phyloP scores from a whole-genome alignment of 139 green algal species.

The Closterium sp. region DNA sequence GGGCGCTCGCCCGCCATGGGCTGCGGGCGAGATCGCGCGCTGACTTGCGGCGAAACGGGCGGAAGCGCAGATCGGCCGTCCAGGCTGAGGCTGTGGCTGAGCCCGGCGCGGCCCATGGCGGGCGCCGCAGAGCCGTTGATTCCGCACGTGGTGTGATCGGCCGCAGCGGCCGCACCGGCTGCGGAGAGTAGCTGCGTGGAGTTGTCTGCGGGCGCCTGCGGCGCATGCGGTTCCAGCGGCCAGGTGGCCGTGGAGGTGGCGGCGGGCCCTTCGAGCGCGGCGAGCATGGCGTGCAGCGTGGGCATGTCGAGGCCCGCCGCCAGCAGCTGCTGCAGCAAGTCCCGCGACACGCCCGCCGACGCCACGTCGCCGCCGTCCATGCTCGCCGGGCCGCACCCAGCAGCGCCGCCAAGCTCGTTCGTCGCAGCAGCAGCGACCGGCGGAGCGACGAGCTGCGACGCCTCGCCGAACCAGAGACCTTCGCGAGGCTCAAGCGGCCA shows the following conservation, averaged over 20 bases:
- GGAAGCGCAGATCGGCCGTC: neutral
- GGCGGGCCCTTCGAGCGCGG: neutral
- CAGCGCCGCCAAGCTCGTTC: neutral
- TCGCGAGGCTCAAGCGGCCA: neutral
- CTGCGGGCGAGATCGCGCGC: neutral
- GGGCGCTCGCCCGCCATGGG: neutral
- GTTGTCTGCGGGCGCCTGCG: neutral
- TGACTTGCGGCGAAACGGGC: neutral
- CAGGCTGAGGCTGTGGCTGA: neutral
- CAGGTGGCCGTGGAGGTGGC: no score
- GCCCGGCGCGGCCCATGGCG: neutral
- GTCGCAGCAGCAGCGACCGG: neutral
- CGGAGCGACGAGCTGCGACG: neutral
- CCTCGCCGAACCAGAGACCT: neutral
- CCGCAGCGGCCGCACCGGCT: neutral
- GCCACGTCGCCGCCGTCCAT: neutral
- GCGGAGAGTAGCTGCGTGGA: neutral
- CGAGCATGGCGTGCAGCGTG: neutral
- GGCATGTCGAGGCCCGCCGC: neutral
- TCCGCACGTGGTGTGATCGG: neutral
- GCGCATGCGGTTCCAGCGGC: neutral
- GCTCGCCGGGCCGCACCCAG: neutral
- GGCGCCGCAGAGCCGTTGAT: neutral
- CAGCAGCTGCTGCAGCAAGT: neutral
- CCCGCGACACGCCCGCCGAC: neutral